These are phyloP conservation scores for Wickerhamomyces sp. DNA, from an alignment of 1,139 yeast species.

Conservation along the genomic window DNA sequence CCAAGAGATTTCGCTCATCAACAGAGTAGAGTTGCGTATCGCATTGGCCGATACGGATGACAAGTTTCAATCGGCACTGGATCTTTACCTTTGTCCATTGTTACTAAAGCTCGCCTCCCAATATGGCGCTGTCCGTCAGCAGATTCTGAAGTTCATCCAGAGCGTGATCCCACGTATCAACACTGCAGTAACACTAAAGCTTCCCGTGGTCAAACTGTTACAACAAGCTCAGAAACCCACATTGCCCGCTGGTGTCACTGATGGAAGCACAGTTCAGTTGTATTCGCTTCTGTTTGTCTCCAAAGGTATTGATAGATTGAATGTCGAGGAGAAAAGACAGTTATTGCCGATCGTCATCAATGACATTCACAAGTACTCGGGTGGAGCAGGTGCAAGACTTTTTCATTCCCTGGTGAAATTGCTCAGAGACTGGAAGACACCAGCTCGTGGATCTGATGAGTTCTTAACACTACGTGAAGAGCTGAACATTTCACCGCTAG, in stretches of 20 bases:
- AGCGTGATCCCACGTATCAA: slow-evolving; percentile 64
- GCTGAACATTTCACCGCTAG: slow-evolving; percentile 26
- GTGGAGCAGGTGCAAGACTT: slow-evolving; percentile 48
- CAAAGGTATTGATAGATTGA: slow-evolving; percentile 55
- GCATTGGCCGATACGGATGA: slow-evolving; percentile 70
- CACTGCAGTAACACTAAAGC: slow-evolving; percentile 45
- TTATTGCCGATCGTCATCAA: slow-evolving; percentile 46
- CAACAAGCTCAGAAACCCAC: slow-evolving; percentile 58
- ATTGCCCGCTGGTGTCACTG: slow-evolving; percentile 36
- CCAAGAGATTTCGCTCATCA: slow-evolving; percentile 53
- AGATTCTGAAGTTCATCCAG: slow-evolving; percentile 62
- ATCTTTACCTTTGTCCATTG: slow-evolving; percentile 68
- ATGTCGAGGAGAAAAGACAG: slow-evolving; percentile 26
- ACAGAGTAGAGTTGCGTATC: slow-evolving; percentile 77
- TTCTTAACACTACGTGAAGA: slow-evolving; percentile 32
- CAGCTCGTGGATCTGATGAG: slow-evolving; percentile 42
- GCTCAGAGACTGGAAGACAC: slow-evolving; percentile 44
- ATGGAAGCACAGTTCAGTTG: slow-evolving; percentile 50
- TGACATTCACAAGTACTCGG: slow-evolving; percentile 36
- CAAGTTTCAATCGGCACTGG: slow-evolving; percentile 58
- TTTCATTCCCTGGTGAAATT: slow-evolving; percentile 58
- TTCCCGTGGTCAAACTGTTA: slow-evolving; percentile 61
- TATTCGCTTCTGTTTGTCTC: slow-evolving; percentile 65
- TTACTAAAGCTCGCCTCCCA: slow-evolving; percentile 74
- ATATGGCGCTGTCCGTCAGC: slow-evolving; percentile 59